Evolutionary conservation across 257 asterid genomes (phyloP).

Genomic region (Coffea eugenioides): DNA sequence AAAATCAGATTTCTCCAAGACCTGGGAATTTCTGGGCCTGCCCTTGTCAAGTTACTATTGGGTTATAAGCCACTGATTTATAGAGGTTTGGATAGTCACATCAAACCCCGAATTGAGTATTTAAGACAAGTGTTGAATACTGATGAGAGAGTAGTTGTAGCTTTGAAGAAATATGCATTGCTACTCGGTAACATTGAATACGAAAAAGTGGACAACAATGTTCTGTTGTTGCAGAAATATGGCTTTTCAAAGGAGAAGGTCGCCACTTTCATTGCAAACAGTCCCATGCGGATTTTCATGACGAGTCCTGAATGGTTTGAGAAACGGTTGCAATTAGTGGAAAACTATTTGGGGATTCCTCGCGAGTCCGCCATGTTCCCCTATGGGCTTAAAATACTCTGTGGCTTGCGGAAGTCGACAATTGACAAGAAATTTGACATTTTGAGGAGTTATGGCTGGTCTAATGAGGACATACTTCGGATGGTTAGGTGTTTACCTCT

Average conservation of each 20-base stretch:
- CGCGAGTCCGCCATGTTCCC: slow-evolving; percentile 18
- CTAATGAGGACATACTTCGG: not conserved
- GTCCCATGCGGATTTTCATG: slow-evolving; percentile 8
- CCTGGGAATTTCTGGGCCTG: slow-evolving; percentile 5
- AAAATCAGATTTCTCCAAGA: slow-evolving; percentile 10
- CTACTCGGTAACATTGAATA: not conserved
- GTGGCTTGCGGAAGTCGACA: slow-evolving; percentile 4
- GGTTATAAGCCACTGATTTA: not conserved
- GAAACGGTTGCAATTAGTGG: slow-evolving; percentile 19
- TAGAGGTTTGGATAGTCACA: not conserved
- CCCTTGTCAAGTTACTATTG: not conserved
- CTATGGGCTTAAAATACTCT: slow-evolving; percentile 17
- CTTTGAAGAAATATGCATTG: not conserved
- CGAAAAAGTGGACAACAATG: too few species aligned
- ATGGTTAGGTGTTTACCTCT: too few species aligned
- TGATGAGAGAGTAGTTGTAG: not conserved
- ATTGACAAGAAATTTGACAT: slow-evolving; percentile 15
- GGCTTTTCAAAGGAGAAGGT: slow-evolving; percentile 8
- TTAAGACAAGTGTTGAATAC: not conserved
- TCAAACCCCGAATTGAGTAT: slow-evolving; percentile 6
- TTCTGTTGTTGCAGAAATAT: not conserved
- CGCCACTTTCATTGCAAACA: not conserved
- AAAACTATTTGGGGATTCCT: slow-evolving; percentile 26
- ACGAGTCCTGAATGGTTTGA: slow-evolving; percentile 9
- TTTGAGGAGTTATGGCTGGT: slow-evolving; percentile 32